Base-by-base conservation (phyloP, 805 yeast genomes). In the Yarrowia sp. region DNA sequence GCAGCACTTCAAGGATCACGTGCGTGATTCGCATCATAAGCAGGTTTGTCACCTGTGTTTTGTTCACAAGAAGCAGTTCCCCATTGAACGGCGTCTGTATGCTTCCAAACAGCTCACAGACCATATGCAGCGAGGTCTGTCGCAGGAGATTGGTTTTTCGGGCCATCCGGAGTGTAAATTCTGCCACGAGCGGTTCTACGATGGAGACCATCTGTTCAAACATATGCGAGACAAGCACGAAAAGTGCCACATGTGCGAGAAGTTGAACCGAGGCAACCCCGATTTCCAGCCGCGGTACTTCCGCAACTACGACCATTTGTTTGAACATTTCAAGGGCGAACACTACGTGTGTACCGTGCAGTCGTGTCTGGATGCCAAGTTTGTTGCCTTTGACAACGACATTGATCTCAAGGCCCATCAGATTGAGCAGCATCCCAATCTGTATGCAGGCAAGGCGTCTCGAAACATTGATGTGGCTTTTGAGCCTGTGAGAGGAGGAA, bases 161-260 rank as follows among this genome's bases (percentile, higher is more conserved):
- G 98, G 98, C 0, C 98, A 93, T 76, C 98, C 98, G 0, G 80
- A 82, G 71, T 95, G 99, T 82, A 85, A 85, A 72, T 90, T 91
- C 76, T 95, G 99, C 77, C 78, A 83, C 3, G 86, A 87, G 2
- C 79, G 96, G 69, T 93, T 91, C 76, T 95, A 95, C 76, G 91
- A 97, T 0, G 91, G 87, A 48, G 97, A 94, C 76, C 98, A 93
- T 76, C 82, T 92, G 73, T 87, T 86, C 72, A 78, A 87, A 41
- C 99, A 95, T 78, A 84, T 93, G 79, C 82, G 97, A 72, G 89
- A 90, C 70, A 80, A 80, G 61, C 99, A 95, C 77, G 97, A 93
- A 76, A 86, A 88, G 72, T 95, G 99, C 77, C 91, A 88, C 73
- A 87, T 95, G 41, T 95, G 99, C 80, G 97, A 92, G 72, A 73